phyloP scores from a whole-genome alignment of 768 basidiomycete species.

The Auricularia sp. region DNA sequence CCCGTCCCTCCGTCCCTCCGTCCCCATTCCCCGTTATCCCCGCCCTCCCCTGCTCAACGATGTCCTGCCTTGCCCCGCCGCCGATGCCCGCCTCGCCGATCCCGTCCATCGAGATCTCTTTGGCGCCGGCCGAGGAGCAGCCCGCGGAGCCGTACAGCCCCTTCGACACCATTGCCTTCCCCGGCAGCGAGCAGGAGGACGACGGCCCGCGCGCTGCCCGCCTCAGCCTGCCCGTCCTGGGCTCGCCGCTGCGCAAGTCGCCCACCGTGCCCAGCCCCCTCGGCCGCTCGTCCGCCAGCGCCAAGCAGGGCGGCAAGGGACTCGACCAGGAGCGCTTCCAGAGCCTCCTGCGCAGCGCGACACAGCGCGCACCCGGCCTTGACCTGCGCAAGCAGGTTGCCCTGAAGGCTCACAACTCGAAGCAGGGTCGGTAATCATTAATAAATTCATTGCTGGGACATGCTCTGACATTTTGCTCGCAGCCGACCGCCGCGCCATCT shows the following conservation, averaged over 20 bases:
- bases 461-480: not conserved
- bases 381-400: constrained; percentile 70
- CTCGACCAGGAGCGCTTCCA: constrained; percentile 56
- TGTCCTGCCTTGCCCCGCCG: not conserved
- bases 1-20: not conserved
- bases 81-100: constrained; percentile 30
- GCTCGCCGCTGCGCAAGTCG: constrained; percentile 20
- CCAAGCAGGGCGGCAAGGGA: constrained; percentile 32
- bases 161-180: constrained; percentile 26
- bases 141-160: constrained; percentile 51
- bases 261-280: constrained; percentile 40
- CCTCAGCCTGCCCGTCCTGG: constrained; percentile 37
- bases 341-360: constrained; percentile 48
- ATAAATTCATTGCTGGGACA: not conserved
- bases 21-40: not conserved
- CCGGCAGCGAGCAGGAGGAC: constrained; percentile 8
- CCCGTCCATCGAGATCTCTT: constrained; percentile 63
- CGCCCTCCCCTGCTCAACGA: not conserved
- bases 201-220: constrained; percentile 34
- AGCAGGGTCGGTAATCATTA: constrained; percentile 45
- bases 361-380: constrained; percentile 36
- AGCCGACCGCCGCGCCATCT: constrained; percentile 67
- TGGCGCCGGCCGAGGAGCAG: constrained; percentile 45
- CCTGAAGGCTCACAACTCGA: constrained; percentile 58
- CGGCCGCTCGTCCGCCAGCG: constrained; percentile 25